Base-by-base conservation (phyloP, 768 basidiomycete species). In the Myochromella boudieri region DNA sequence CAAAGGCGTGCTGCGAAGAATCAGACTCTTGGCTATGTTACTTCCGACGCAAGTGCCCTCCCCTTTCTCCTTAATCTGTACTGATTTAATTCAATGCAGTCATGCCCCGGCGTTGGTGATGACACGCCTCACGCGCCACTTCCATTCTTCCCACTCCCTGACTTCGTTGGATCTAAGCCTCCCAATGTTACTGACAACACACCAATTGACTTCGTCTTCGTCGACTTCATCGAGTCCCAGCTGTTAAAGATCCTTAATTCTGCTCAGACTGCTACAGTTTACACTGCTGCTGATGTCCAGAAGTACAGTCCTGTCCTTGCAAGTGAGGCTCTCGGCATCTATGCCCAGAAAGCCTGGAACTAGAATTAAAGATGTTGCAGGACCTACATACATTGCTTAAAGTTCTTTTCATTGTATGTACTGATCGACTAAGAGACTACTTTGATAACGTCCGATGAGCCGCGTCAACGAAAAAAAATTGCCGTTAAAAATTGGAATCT, bases 81-180 rank as follows among this genome's bases (percentile, higher is more conserved):
- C 33, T 27, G 17, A 22, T 17, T 17, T n/a, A n/a, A n/a, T n/a
- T 41, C 28, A 20, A 18, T 24, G 1, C 11, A 82, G 86, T 67
- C 78, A 1, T 91, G 90, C 60, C 83, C 87, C 1, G 86, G 83
- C 2, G 65, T 79, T 7, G 91, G 89, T 2, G 90, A 92, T 59
- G 91, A 92, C 55, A 80, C 74, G 3, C 63, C 65, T 0, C 91
- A 93, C 61, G 55, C 67, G 1, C 80, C 87, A 2, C 60, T 87
- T 42, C 75, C 84, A 3, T 78, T 76, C 64, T 78, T 75, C 63
- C 42, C 61, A 4, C 50, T 68, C 2, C 85, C 85, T 0, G 71
- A 75, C 56, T 90, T 82, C 58, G 72, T 89, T 48, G 72, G 71
- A 12, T 84, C 83, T 0, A 62, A 69, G 21, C 60, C 77, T 2